Evolutionary conservation across 768 basidiomycete species (phyloP).

Genomic region (Boletales sp.): DNA sequence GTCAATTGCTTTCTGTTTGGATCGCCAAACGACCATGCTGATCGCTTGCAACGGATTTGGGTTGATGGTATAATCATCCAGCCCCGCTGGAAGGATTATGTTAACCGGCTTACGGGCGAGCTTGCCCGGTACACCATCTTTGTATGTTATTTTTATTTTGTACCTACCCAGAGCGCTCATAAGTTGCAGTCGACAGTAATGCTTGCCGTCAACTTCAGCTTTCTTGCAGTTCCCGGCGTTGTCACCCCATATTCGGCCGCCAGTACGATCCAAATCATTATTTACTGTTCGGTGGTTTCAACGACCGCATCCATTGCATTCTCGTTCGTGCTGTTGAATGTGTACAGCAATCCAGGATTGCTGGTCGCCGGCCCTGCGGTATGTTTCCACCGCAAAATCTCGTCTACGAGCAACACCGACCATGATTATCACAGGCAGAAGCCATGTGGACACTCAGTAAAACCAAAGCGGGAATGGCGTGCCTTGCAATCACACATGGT

Average conservation of each 20-base stretch:
- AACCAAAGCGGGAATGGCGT: conserved; percentile 1
- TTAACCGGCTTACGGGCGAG: conserved; percentile 5
- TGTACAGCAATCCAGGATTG: conserved; percentile 9
- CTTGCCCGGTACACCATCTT: conserved; percentile 11
- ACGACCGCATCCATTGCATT: conserved; percentile 12
- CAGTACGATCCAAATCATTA: conserved; percentile 1
- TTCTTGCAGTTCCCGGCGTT: conserved; percentile 12
- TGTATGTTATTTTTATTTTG: neutral
- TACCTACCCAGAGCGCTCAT: neutral
- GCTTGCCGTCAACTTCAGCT: conserved; percentile 14
- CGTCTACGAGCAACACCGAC: neutral
- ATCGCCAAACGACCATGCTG: conserved; percentile 6
- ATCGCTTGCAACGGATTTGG: conserved; percentile 12
- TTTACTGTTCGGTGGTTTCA: conserved; percentile 12
- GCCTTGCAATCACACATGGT: conserved; percentile 14
- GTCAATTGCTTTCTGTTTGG: conserved; percentile 1
- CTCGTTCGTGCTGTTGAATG: conserved; percentile 5
- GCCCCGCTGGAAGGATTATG: conserved; percentile 11
- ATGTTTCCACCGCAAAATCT: neutral
- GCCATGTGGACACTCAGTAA: conserved; percentile 3
- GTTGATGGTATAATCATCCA: conserved; percentile 8
- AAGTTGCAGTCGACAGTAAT: conserved; percentile 12
- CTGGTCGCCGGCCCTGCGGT: conserved; percentile 5
- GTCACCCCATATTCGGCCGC: neutral
- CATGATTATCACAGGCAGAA: neutral